Percentiles rank a stretch among this genome's conserved stretches.
These are phyloP conservation scores for Senna tora DNA, from an alignment of 306 rosid species.

Conservation along the genomic window DNA sequence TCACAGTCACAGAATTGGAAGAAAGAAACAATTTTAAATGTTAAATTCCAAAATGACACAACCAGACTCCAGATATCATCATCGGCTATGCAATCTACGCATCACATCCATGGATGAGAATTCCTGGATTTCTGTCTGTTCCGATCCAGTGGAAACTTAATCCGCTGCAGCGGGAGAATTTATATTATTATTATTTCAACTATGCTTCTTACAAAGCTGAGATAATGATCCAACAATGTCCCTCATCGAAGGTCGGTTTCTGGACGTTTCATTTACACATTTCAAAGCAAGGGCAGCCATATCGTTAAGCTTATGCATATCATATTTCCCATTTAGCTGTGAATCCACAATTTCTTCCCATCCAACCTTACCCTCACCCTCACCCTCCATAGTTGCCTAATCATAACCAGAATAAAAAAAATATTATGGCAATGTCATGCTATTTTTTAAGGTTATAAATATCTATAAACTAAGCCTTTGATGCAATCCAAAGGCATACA, in stretches of 20 bases:
- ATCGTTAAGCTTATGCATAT: slow-evolving; percentile 40
- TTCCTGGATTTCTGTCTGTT: slow-evolving; percentile 10
- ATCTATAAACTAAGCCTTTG: neutral
- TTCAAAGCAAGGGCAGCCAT: slow-evolving; percentile 51
- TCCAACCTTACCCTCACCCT: slow-evolving; percentile 46
- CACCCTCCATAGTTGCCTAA: slow-evolving; percentile 52
- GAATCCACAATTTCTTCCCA: slow-evolving; percentile 60
- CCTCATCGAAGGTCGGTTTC: slow-evolving; percentile 42
- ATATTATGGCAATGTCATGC: slow-evolving; percentile 3
- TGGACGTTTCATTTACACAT: slow-evolving; percentile 44
- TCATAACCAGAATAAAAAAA: slow-evolving; percentile 20
- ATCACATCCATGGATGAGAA: slow-evolving; percentile 18
- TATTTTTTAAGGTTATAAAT: neutral
- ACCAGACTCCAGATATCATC: slow-evolving; percentile 16
- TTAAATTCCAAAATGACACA: neutral
- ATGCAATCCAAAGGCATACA: neutral
- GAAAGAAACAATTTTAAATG: neutral
- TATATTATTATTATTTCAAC: neutral
- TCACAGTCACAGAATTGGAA: neutral
- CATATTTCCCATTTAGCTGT: slow-evolving; percentile 46
- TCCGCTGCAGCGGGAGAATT: slow-evolving; percentile 19
- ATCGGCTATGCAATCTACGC: slow-evolving; percentile 44
- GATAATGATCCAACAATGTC: slow-evolving; percentile 40
- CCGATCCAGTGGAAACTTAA: slow-evolving; percentile 36
- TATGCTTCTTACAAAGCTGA: slow-evolving; percentile 37